phyloP scores from a whole-genome alignment of 2,329 filamentous ascomycete genomes.

The Monosporascus ibericus region DNA sequence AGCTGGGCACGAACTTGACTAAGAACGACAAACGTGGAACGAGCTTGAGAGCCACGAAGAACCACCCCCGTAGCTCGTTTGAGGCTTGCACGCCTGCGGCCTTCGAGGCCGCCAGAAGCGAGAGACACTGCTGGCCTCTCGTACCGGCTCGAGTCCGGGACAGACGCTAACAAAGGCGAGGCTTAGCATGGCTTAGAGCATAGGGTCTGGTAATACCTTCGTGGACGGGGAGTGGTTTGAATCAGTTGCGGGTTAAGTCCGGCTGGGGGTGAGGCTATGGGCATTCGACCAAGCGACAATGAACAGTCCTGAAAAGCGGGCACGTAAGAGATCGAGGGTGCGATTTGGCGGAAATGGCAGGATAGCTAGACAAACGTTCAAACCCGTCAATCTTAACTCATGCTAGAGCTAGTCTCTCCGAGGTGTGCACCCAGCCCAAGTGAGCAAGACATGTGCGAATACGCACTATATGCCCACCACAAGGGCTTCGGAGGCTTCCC shows the following conservation, averaged over 20 bases:
- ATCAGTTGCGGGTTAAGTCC: neutral
- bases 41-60: neutral
- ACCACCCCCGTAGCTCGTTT: neutral
- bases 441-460: neutral
- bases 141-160: too few species aligned
- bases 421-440: neutral
- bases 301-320: neutral
- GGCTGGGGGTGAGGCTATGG: neutral
- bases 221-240: neutral
- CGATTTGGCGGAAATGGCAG: neutral
- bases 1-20: neutral
- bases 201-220: neutral
- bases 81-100: too few species aligned
- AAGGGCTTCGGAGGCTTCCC: neutral
- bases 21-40: neutral
- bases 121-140: neutral
- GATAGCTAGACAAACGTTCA: neutral
- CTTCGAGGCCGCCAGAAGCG: neutral
- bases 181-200: neutral
- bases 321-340: neutral
- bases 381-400: neutral
- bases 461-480: neutral
- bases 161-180: neutral
- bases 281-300: neutral
- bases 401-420: neutral